Evolutionary conservation across 208 protist species (phyloP).

Genomic region (Acanthamoeba triangularis): DNA sequence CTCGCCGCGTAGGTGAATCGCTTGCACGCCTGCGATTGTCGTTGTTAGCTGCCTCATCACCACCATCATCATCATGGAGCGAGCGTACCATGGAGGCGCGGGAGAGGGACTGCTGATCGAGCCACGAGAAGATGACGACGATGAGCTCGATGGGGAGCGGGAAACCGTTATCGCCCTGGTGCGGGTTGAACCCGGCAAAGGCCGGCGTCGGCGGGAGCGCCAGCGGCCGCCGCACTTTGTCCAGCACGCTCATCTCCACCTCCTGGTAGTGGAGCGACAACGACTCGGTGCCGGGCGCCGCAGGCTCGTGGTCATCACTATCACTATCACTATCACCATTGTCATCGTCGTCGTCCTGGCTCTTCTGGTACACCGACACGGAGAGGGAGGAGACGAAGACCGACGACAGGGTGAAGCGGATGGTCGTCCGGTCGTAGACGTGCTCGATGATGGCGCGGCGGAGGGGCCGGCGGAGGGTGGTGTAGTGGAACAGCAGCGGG

Average conservation of each 20-base stretch:
- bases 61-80: neutral
- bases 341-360: neutral
- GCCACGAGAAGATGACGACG: neutral
- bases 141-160: conserved; percentile 16
- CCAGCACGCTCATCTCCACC: conserved; percentile 9
- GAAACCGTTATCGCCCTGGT: neutral
- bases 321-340: neutral
- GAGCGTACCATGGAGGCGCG: neutral
- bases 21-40: neutral
- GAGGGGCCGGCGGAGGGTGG: neutral
- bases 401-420: neutral
- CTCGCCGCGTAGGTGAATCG: conserved; percentile 4
- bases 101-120: conserved; percentile 7
- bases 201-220: neutral
- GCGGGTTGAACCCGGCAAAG: conserved; percentile 20
- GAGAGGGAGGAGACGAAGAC: neutral
- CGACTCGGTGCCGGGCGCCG: neutral
- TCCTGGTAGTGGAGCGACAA: neutral
- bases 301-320: neutral
- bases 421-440: neutral
- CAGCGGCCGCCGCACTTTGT: conserved; percentile 4
- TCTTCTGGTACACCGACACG: neutral
- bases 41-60: neutral
- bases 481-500: neutral
- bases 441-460: conserved; percentile 16